Evolutionary conservation across 2,329 filamentous ascomycete species (phyloP).

Genomic region (Claviceps quebecensis): DNA sequence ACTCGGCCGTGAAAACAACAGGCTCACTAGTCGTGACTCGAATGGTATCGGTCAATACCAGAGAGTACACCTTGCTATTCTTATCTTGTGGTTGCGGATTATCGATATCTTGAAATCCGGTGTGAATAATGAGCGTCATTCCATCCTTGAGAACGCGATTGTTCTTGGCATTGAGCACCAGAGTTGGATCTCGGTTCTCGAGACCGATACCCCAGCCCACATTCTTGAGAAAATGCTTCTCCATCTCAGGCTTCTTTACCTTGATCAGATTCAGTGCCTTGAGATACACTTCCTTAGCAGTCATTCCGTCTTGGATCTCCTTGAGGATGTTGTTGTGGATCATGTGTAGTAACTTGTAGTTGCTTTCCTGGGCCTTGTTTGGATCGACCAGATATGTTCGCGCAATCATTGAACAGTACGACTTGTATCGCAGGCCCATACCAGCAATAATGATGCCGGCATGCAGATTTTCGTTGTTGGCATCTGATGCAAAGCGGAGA

Average conservation of each 20-base stretch:
- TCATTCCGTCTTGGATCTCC: constrained; percentile 73
- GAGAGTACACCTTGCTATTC: constrained; percentile 74
- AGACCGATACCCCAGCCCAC: constrained; percentile 88
- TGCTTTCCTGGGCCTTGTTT: constrained; percentile 87
- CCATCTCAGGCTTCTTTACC: constrained; percentile 85
- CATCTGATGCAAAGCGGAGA: constrained; percentile 62
- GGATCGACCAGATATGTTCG: constrained; percentile 94
- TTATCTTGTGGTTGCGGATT: constrained; percentile 82
- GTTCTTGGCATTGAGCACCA: constrained; percentile 81
- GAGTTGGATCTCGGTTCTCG: constrained; percentile 71
- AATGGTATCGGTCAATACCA: constrained; percentile 85
- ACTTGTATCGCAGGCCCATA: constrained; percentile 87
- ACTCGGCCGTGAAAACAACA: constrained; percentile 86
- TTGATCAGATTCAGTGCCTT: constrained; percentile 73
- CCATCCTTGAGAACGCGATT: constrained; percentile 74
- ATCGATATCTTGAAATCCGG: constrained; percentile 78
- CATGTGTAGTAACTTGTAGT: constrained; percentile 76
- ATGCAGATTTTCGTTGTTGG: constrained; percentile 72
- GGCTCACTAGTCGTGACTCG: constrained; percentile 68
- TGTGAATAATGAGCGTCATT: constrained; percentile 88
- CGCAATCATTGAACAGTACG: constrained; percentile 83
- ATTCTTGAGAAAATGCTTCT: constrained; percentile 88
- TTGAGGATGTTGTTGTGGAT: constrained; percentile 86
- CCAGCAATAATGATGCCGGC: constrained; percentile 88
- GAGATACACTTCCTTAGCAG: constrained; percentile 79